Evolutionary conservation across 345 rosid genomes (phyloP).

Genomic region (Populus pruinosa): DNA sequence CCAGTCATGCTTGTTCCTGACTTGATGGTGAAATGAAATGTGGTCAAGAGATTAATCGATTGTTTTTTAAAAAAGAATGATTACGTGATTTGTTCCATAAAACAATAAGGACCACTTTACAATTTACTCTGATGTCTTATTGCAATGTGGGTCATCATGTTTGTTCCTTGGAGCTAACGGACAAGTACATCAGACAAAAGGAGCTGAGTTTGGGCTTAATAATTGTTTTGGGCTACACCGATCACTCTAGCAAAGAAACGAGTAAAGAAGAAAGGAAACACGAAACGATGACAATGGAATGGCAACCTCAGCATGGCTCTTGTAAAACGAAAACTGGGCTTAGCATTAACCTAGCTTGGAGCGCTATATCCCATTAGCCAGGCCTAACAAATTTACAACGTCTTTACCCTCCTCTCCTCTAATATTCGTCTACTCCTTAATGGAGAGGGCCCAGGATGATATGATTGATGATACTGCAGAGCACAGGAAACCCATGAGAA

Average conservation of each 20-base stretch:
- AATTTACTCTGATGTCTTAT: not conserved
- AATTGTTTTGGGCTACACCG: not conserved
- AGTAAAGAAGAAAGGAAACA: not conserved
- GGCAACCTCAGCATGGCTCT: not conserved
- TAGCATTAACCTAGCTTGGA: not conserved
- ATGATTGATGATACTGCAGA: not conserved
- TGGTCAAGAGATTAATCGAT: no score
- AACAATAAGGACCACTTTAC: not conserved
- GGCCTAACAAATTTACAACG: no score
- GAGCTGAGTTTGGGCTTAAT: no score
- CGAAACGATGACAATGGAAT: not conserved
- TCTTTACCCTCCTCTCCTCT: no score
- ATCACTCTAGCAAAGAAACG: not conserved
- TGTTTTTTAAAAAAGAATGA: no score
- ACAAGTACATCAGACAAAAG: no score
- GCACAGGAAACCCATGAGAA: conserved; percentile 6
- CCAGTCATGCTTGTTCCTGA: no score
- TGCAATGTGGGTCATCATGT: not conserved
- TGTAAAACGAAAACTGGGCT: not conserved
- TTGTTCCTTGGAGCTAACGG: not conserved
- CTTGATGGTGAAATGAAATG: no score
- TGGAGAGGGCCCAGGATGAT: conserved; percentile 5
- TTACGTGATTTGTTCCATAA: not conserved
- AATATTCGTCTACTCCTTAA: not conserved
- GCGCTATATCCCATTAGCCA: not conserved